A percentile compares a stretch with the other conserved stretches of the same genome.
Conservation (phyloP, 768 basidiomycete genomes). For the Leccinellum albellum region DNA sequence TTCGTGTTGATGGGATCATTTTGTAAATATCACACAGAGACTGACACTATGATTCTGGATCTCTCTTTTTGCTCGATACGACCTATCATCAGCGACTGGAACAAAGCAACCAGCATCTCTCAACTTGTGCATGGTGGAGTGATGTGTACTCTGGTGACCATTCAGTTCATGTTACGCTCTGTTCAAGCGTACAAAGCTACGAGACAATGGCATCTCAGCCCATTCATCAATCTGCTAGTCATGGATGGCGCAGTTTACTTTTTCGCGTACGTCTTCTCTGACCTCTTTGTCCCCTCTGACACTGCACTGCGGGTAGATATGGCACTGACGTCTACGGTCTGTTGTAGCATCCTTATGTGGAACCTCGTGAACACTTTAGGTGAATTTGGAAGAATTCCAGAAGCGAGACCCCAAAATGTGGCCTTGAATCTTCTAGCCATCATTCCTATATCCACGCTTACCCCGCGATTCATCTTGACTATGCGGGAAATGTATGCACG, state of each 20-base stretch:
- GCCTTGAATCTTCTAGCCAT: not conserved
- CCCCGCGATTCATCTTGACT: not conserved
- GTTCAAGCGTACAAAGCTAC: not conserved
- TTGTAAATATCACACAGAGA: not conserved
- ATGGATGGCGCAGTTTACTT: not conserved
- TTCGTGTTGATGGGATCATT: not conserved
- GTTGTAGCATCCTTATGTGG: not conserved
- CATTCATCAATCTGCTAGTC: not conserved
- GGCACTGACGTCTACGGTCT: not conserved
- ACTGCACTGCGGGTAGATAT: not conserved
- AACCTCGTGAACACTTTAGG: not conserved
- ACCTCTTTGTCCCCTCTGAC: not conserved
- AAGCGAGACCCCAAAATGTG: not conserved
- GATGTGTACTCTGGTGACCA: not conserved
- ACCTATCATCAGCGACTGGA: not conserved
- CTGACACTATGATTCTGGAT: not conserved
- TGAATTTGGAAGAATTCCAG: not conserved
- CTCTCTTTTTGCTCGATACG: not conserved
- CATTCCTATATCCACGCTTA: not conserved
- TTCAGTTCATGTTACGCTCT: not conserved
- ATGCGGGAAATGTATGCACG: not conserved
- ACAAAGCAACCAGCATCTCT: not conserved
- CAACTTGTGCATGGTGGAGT: not conserved
- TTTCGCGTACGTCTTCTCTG: not conserved
- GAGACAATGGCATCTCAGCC: not conserved